Conservation (phyloP, 768 basidiomycete species). For the Phaeotremella skinneri region DNA sequence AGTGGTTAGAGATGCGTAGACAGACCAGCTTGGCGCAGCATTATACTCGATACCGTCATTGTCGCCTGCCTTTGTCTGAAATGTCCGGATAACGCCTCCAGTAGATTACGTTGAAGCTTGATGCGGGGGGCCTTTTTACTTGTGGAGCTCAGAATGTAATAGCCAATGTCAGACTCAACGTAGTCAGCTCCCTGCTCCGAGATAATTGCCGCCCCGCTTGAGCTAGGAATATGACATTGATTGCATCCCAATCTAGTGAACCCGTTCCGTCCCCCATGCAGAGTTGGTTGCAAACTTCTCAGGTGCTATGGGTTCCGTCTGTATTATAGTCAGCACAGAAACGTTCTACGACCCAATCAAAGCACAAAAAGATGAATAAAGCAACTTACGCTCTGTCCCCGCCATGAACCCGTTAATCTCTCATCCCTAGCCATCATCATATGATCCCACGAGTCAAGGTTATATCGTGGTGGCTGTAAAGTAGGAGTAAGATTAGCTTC, state of each 20-base stretch:
- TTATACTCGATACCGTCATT: too few relatives aligned
- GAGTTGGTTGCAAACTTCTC: slow-evolving; percentile 69
- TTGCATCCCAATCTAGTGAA: slow-evolving; percentile 28
- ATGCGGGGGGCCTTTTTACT: too few relatives aligned
- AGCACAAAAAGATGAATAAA: neutral
- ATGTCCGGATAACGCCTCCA: too few relatives aligned
- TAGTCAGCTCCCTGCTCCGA: too few relatives aligned
- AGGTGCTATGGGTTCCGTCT: slow-evolving; percentile 71
- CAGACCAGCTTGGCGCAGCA: too few relatives aligned
- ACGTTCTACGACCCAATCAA: neutral
- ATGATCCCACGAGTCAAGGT: slow-evolving; percentile 84
- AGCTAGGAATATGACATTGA: too few relatives aligned
- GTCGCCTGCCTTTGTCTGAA: too few relatives aligned
- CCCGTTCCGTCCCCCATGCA: slow-evolving; percentile 68
- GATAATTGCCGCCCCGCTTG: too few relatives aligned
- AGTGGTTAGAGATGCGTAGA: too few relatives aligned
- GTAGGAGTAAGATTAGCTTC: slow-evolving; percentile 2
- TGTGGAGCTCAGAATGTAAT: too few relatives aligned
- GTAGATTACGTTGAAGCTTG: too few relatives aligned
- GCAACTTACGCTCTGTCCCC: slow-evolving; percentile 77
- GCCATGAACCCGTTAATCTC: slow-evolving; percentile 76
- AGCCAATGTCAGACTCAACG: too few relatives aligned
- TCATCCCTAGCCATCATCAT: slow-evolving; percentile 95
- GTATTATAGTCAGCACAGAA: neutral
- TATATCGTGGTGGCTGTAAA: slow-evolving; percentile 73